Base-by-base conservation (phyloP, 345 rosid genomes). In the Isatis tinctoria region DNA sequence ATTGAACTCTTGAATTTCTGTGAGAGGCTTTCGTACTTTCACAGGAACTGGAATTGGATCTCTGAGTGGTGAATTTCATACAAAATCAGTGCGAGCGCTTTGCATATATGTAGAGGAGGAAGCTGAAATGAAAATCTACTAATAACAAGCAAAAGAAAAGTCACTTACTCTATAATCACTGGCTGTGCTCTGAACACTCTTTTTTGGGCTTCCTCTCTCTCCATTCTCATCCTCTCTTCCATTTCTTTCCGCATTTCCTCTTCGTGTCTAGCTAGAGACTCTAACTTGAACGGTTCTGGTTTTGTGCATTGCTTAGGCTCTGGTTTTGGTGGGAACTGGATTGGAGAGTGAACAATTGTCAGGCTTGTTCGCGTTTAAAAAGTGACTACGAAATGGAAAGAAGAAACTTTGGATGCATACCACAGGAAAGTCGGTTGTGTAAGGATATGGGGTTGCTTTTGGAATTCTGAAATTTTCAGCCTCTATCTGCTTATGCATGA, bases 401-500 rank as follows among this genome's bases (percentile, higher is more conserved):
- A 54, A 56, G 39, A 56, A 56, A 30, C 37, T 56, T 56, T 56
- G 39, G 60, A 30, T 30, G 37, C 60, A 14, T 28, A 54, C 60
- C 60, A 54, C 37, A 2, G 60, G 60, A 54, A 14, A 93, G 64
- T 93, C 93, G 8, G 96, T 93, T 16, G 97, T 87, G 65, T 88
- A 93, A 8, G 97, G 97, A 76, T 90, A 90, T 65, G 98, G 96
- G 20, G 57, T 83, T 36, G 96, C 91, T 81, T 82, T 89, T 22
- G 39, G 60, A 30, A 39, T 56, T 56, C 12, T 56, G 39, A 16
- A 5, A 7, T 30, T 56, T 56, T 56, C 39, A 56, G 39, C 20
- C 6, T 56, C 60, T 56, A 32, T 30, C 39, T 8, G 60, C 18
- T 14, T 28, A 28, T 54, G 11, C 3, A 54, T 54, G 20, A 54